Evolutionary conservation across 2,329 filamentous ascomycete species (phyloP), one percentile per base, ranked within the genome.

Genomic region (Tolypocladium ovalisporum): DNA sequence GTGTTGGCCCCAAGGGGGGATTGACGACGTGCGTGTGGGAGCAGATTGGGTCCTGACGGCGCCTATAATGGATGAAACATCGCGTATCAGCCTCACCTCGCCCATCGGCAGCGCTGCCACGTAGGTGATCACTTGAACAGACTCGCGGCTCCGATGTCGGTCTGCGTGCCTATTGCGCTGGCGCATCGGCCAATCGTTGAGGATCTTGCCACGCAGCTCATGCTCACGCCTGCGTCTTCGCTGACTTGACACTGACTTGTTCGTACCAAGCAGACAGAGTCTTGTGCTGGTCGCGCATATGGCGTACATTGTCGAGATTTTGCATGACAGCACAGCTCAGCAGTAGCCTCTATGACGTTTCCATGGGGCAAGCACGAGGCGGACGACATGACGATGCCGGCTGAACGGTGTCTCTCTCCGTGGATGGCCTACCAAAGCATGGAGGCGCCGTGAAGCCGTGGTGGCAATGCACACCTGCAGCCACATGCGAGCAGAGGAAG

Each of bases 111-210:
- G 22, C 54, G 54, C 58, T 49, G 60, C 60, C 60, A 62, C 60
- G 60, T 62, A 60, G 51, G 56, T 27, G 59, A 52, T 62, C 59
- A 62, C 60, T 62, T 60, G 60, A 54, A 39, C 40, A 34, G 47
- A n/a, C 24, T 51, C 27, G 29, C 17, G 47, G 47, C 8, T 34
- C 47, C 47, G 47, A 51, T 34, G 27, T 51, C 47, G 47, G 17
- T 29, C 3, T 19, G 24, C 42, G 17, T 10, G n/a, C 17, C 15
- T 29, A 19, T 32, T 29, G 24, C 44, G 24, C 44, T n/a, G 19
- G 44, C 44, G 24, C 1, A 32, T 15, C 47, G 17, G 13, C 47
- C 47, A 51, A 51, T 51, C 29, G 12, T 22, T 27, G 47, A n/a
- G 47, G 47, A 13, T 7, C 34, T n/a, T 19, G 4, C 27, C 9